These are phyloP conservation scores for Curvularia spicifera DNA, from an alignment of 2,329 filamentous ascomycete species.

Conservation along the genomic window DNA sequence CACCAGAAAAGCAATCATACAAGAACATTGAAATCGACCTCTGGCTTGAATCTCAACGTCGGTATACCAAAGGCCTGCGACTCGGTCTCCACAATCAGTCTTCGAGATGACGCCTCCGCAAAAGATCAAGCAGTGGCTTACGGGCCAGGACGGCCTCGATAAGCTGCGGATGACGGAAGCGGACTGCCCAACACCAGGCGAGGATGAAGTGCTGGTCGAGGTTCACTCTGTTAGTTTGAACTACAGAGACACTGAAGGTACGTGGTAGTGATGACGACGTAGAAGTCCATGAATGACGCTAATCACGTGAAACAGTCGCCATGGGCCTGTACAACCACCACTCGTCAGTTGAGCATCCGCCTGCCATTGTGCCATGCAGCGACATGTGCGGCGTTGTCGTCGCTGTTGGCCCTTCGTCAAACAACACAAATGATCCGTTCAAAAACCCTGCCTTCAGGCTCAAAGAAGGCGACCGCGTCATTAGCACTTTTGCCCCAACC, in stretches of 20 bases:
- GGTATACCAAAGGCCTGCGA: conserved; percentile 18
- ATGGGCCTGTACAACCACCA: conserved; percentile 73
- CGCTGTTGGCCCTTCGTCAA: conserved; percentile 52
- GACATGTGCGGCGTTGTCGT: conserved; percentile 72
- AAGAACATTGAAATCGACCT: conserved; percentile 18
- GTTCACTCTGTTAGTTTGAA: conserved; percentile 61
- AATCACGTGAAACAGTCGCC: conserved; percentile 56
- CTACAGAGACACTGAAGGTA: conserved; percentile 59
- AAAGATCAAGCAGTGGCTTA: conserved; percentile 52
- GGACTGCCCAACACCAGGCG: conserved; percentile 43
- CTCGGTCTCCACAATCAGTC: conserved; percentile 17
- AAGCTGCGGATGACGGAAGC: conserved; percentile 47
- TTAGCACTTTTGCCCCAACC: conserved; percentile 67
- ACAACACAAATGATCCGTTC: conserved; percentile 53
- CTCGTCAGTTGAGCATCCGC: conserved; percentile 55
- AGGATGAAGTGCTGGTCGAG: conserved; percentile 59
- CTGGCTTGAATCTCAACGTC: conserved; percentile 7
- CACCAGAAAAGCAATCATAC: conserved; percentile 26
- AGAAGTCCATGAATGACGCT: conserved; percentile 7
- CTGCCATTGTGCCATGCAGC: conserved; percentile 66
- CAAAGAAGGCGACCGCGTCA: conserved; percentile 65
- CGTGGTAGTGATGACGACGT: background rate
- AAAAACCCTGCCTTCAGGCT: conserved; percentile 48
- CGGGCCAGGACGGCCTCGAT: conserved; percentile 53
- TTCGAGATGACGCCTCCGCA: conserved; percentile 34